A percentile compares a stretch with the other conserved stretches of the same genome.
Conservation (phyloP, 768 basidiomycete species). For the Lactifluus subvellereus region DNA sequence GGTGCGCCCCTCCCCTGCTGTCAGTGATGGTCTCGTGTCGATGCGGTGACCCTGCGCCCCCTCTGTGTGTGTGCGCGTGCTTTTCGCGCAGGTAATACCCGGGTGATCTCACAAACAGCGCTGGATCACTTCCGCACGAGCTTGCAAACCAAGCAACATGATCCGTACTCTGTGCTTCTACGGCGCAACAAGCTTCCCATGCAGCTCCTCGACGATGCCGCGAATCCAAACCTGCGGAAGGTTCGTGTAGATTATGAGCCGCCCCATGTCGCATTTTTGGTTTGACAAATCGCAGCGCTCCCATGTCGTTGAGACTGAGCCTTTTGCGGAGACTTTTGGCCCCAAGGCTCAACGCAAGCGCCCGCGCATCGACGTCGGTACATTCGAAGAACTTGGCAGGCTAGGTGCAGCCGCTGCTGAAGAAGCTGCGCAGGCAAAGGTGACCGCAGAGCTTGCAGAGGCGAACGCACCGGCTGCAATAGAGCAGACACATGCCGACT, state of each 20-base stretch:
- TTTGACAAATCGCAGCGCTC: conserved; percentile 49
- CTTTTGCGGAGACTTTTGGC: conserved; percentile 91
- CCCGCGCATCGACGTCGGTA: conserved; percentile 81
- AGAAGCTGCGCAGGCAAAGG: conserved; percentile 43
- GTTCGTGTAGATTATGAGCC: conserved; percentile 32
- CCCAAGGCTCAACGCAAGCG: conserved; percentile 92
- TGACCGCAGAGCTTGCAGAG: conserved; percentile 40
- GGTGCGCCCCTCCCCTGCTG: conserved; percentile 47
- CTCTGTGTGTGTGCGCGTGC: background rate
- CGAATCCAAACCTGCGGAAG: conserved; percentile 75
- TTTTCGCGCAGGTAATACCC: conserved; percentile 75
- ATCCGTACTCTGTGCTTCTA: conserved; percentile 93
- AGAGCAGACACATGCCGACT: conserved; percentile 62
- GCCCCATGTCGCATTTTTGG: background rate
- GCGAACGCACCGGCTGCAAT: conserved; percentile 41
- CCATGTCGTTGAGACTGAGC: conserved; percentile 94
- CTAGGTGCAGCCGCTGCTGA: conserved; percentile 50
- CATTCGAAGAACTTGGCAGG: conserved; percentile 85
- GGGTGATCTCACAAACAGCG: conserved; percentile 94
- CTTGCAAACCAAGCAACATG: conserved; percentile 75
- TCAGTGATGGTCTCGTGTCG: background rate
- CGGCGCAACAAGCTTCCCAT: conserved; percentile 95
- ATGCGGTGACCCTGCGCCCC: background rate
- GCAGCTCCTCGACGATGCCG: conserved; percentile 88
- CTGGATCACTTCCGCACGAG: conserved; percentile 95